Conservation (phyloP, 495 filamentous ascomycete species). For the Thermothielavioides terrestris region DNA sequence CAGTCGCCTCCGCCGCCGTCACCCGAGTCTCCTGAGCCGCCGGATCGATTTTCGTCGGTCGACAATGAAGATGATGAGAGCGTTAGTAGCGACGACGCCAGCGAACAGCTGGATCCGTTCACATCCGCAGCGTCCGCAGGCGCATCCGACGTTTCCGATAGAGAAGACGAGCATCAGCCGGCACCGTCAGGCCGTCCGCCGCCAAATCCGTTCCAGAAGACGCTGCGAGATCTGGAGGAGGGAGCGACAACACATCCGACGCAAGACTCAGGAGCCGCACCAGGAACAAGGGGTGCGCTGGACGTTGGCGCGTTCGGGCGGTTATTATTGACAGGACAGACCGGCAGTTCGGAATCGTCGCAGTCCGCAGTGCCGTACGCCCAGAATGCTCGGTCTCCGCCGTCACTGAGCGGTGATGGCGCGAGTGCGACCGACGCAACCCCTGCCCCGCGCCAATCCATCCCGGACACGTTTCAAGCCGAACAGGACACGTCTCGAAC, state of each 20-base stretch:
- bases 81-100: conserved; percentile 15
- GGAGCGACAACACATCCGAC: conserved; percentile 13
- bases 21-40: conserved; percentile 32
- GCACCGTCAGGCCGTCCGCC: conserved; percentile 18
- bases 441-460: conserved; percentile 40
- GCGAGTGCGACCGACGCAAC: conserved; percentile 41
- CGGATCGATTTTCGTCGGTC: conserved; percentile 27
- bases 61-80: conserved; percentile 19
- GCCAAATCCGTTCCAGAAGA: conserved; percentile 45
- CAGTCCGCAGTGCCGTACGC: conserved; percentile 6
- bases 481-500: conserved; percentile 39
- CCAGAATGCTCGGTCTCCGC: not conserved
- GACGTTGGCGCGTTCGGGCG: conserved; percentile 57
- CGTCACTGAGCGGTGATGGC: conserved; percentile 23
- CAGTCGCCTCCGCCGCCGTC: conserved; percentile 48
- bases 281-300: conserved; percentile 34
- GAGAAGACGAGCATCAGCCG: not conserved
- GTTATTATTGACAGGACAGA: conserved; percentile 51
- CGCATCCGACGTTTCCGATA: conserved; percentile 2
- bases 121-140: conserved; percentile 3
- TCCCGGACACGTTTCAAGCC: conserved; percentile 28
- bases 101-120: conserved; percentile 21
- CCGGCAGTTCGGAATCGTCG: conserved; percentile 21
- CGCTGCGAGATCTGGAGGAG: conserved; percentile 36
- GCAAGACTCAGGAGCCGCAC: conserved; percentile 9